Conservation (phyloP, 2,329 filamentous ascomycete species). For the Alternaria burnsii region DNA sequence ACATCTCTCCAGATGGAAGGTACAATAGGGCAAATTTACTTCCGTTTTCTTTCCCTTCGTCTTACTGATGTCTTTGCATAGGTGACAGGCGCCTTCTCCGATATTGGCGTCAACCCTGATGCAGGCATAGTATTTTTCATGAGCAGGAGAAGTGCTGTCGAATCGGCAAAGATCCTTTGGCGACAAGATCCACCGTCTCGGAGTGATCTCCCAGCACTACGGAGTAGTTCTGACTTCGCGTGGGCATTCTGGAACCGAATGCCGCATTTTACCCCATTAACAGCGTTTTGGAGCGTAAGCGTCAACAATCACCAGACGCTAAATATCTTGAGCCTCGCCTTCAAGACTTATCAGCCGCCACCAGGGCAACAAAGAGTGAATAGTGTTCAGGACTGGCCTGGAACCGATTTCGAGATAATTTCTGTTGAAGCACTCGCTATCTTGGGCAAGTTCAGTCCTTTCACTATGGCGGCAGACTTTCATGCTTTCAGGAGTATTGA, state of each 20-base stretch:
- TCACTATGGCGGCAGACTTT: not conserved
- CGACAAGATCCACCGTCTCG: not conserved
- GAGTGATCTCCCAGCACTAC: slow-evolving; percentile 3
- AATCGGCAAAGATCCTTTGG: slow-evolving; percentile 1
- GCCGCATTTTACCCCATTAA: not conserved
- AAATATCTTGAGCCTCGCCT: not conserved
- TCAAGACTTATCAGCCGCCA: not conserved
- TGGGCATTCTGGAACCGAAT: slow-evolving; percentile 16
- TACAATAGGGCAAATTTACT: not conserved
- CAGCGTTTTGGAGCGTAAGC: not conserved
- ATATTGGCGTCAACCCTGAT: slow-evolving; percentile 7
- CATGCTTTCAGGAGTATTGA: not conserved
- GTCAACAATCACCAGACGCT: not conserved
- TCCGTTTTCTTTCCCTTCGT: not conserved
- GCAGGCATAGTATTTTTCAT: slow-evolving; percentile 13
- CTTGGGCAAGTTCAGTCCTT: not conserved
- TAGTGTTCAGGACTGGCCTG: slow-evolving; percentile 3
- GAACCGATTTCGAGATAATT: not conserved
- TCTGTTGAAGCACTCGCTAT: slow-evolving; percentile 2
- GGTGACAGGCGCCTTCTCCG: slow-evolving; percentile 4
- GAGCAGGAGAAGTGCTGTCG: not conserved
- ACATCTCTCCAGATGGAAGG: not conserved
- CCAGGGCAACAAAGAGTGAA: not conserved
- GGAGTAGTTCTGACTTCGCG: slow-evolving; percentile 3
- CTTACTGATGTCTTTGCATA: not conserved